Evolutionary conservation across 139 green algal genomes (phyloP).

Genomic region (Chlamydomonas urium): DNA sequence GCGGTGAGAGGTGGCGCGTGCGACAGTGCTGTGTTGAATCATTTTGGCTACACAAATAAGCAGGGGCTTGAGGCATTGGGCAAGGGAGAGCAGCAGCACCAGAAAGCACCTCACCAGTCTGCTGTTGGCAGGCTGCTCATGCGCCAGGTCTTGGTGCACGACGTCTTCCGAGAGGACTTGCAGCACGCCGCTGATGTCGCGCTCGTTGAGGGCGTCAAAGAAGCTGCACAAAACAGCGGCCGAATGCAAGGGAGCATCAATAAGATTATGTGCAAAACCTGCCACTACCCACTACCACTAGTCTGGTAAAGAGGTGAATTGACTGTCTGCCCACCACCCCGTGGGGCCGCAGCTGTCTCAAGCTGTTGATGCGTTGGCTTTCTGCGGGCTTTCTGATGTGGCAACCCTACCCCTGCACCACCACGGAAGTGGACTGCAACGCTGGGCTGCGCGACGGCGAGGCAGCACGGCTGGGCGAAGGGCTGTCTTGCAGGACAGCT

Average conservation of each 20-base stretch:
- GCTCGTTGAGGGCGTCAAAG: constrained; percentile 15
- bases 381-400: background rate
- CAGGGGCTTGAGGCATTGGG: no score
- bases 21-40: background rate
- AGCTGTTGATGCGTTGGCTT: background rate
- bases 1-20: no score
- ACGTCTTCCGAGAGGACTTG: constrained; percentile 3
- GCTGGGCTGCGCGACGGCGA: no score
- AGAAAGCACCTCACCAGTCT: constrained; percentile 4
- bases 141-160: constrained; percentile 19
- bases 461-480: no score
- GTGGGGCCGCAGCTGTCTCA: no score
- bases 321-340: background rate
- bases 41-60: no score
- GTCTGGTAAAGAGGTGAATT: no score
- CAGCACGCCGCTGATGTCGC: constrained; percentile 13
- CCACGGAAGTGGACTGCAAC: no score
- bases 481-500: no score
- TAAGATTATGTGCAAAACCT: background rate
- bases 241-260: background rate
- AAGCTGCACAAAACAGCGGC: background rate
- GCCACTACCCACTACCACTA: no score
- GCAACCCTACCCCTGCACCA: no score
- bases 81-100: no score
- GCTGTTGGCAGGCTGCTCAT: constrained; percentile 6